Evolutionary conservation across 441 rosid species (phyloP).

Genomic region (Rhodomyrtus psidioides): DNA sequence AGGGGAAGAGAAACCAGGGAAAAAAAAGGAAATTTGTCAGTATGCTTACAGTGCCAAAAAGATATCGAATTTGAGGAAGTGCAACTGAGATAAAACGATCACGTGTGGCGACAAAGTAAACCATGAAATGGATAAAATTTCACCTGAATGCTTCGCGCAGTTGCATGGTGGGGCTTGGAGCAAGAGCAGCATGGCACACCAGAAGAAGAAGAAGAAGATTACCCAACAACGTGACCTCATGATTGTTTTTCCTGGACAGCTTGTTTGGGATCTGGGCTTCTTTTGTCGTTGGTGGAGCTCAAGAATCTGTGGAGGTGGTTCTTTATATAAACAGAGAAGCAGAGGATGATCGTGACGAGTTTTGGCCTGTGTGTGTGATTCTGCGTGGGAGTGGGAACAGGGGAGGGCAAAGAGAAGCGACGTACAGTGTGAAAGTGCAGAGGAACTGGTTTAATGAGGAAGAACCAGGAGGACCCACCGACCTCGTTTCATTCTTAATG

Average conservation of each 20-base stretch:
- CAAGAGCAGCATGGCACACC: neutral
- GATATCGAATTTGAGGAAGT: neutral
- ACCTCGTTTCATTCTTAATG: neutral
- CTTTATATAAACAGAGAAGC: neutral
- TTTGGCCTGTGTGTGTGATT: neutral
- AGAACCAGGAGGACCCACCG: neutral
- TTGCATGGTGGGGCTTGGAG: neutral
- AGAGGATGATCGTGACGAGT: neutral
- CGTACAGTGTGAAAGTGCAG: neutral
- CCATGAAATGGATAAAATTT: neutral
- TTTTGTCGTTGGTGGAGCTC: neutral
- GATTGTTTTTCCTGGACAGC: neutral
- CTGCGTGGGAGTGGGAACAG: neutral
- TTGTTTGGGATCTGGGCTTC: neutral
- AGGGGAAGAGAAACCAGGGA: neutral
- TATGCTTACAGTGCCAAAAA: neutral
- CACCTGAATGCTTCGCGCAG: conserved; percentile 13
- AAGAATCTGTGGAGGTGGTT: neutral
- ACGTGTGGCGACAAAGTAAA: neutral
- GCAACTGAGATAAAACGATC: neutral
- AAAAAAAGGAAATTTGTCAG: too few species aligned
- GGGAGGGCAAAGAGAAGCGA: neutral
- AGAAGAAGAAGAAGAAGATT: neutral
- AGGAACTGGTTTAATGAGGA: neutral
- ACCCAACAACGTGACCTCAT: conserved; percentile 20